Conservation (phyloP, 2,329 filamentous ascomycete species). For the Trichoderma citrinoviride region DNA sequence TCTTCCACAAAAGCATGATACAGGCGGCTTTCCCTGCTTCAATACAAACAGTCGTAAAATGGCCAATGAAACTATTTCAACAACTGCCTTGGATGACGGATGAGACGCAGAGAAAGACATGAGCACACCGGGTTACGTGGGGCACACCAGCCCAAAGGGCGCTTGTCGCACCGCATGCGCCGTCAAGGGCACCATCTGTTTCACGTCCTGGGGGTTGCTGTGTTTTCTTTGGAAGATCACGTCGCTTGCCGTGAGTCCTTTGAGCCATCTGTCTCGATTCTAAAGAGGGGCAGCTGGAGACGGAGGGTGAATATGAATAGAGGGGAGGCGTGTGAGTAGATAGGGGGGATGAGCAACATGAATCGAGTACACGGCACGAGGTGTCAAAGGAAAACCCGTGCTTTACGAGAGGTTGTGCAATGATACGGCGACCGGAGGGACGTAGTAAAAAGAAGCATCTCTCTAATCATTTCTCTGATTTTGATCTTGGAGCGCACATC, state of each 20-base stretch:
- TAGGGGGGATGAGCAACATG: neutral
- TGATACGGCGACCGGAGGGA: neutral
- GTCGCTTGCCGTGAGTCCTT: conserved; percentile 19
- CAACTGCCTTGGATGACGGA: neutral
- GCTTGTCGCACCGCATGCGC: conserved; percentile 9
- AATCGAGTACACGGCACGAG: neutral
- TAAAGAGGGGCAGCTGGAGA: neutral
- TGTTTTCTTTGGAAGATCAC: conserved; percentile 20
- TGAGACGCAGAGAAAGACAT: neutral
- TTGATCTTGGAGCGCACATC: neutral
- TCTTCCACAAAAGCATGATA: neutral
- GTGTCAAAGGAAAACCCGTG: conserved; percentile 9
- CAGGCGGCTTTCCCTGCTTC: neutral
- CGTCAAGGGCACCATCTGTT: conserved; percentile 19
- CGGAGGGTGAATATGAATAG: neutral
- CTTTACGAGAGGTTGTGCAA: conserved; percentile 14
- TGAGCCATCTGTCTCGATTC: neutral
- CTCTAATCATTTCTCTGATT: neutral
- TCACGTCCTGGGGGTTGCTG: conserved; percentile 19
- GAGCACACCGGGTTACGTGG: neutral
- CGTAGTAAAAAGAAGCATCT: neutral
- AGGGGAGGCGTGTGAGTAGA: neutral
- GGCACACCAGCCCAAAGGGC: neutral
- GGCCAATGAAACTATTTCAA: neutral
- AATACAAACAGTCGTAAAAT: neutral